Evolutionary conservation across 2,329 filamentous ascomycete genomes (phyloP).

Genomic region (Penicillium verrucosum): DNA sequence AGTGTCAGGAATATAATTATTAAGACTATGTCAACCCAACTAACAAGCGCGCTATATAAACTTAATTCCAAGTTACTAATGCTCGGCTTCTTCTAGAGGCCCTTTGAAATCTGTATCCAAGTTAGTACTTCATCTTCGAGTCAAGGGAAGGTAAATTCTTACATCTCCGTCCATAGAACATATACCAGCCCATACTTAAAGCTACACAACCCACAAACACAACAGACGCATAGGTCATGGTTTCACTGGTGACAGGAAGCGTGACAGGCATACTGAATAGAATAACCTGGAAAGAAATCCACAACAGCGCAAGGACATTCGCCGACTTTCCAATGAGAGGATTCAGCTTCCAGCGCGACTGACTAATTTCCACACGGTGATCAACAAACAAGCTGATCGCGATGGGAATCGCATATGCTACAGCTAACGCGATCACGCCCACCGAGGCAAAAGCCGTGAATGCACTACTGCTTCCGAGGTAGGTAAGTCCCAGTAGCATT

Average conservation of each 20-base stretch:
- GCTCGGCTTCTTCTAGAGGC: constrained; percentile 12
- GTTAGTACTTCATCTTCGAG: not conserved
- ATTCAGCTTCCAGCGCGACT: too few species aligned
- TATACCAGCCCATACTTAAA: constrained; percentile 53
- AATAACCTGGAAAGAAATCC: constrained; percentile 53
- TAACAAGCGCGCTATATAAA: not conserved
- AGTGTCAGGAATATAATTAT: not conserved
- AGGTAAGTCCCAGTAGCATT: constrained; percentile 51
- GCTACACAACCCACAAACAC: constrained; percentile 56
- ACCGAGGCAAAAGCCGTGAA: constrained; percentile 53
- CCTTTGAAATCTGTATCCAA: constrained; percentile 26
- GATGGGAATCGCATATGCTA: constrained; percentile 57
- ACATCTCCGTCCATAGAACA: constrained; percentile 51
- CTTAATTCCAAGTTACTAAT: not conserved
- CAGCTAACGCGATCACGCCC: constrained; percentile 55
- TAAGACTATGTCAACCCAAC: too few species aligned
- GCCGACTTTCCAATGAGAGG: constrained; percentile 40
- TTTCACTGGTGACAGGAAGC: constrained; percentile 51
- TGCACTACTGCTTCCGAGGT: constrained; percentile 45
- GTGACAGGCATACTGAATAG: constrained; percentile 55
- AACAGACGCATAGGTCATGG: constrained; percentile 58
- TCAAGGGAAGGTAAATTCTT: constrained; percentile 18
- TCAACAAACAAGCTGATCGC: constrained; percentile 29
- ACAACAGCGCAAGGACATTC: constrained; percentile 48
- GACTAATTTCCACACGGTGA: too few species aligned